Conservation (phyloP, 1,139 yeast species). For the Geotrichum reessii region DNA sequence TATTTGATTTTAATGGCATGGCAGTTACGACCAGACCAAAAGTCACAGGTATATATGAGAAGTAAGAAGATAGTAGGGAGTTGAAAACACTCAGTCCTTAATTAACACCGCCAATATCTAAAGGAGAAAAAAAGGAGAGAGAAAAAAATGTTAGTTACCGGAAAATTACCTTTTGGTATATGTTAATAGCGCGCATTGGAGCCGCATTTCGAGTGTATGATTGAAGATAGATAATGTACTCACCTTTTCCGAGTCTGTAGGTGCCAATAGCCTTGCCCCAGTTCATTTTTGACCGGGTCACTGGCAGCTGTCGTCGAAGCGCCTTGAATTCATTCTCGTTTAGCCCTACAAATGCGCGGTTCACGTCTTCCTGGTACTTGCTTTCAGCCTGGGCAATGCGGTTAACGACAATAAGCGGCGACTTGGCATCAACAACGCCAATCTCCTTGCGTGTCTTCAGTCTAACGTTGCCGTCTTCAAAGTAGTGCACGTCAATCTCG, state of each 20-base stretch:
- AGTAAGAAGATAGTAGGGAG: neutral
- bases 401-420: conserved; percentile 39
- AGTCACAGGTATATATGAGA: neutral
- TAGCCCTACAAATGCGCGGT: conserved; percentile 60
- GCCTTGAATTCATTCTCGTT: conserved; percentile 79
- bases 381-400: conserved; percentile 58
- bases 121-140: neutral
- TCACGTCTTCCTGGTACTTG: conserved; percentile 52
- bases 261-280: conserved; percentile 95
- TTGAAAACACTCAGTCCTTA: neutral
- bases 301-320: conserved; percentile 84
- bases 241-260: conserved; percentile 83
- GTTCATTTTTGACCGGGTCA: conserved; percentile 82
- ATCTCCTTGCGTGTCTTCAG: conserved; percentile 52
- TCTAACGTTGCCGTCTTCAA: conserved; percentile 92
- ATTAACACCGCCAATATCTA: conserved; percentile 18
- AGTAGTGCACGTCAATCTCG: conserved; percentile 77
- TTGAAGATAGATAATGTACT: no score
- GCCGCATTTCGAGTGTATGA: no score
- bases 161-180: no score
- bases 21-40: neutral
- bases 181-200: no score
- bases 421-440: conserved; percentile 25
- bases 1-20: neutral
- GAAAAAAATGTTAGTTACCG: neutral